Evolutionary conservation across 139 green algal genomes (phyloP), one percentile per base, ranked within the genome.

Genomic region (Chlorella sp.): DNA sequence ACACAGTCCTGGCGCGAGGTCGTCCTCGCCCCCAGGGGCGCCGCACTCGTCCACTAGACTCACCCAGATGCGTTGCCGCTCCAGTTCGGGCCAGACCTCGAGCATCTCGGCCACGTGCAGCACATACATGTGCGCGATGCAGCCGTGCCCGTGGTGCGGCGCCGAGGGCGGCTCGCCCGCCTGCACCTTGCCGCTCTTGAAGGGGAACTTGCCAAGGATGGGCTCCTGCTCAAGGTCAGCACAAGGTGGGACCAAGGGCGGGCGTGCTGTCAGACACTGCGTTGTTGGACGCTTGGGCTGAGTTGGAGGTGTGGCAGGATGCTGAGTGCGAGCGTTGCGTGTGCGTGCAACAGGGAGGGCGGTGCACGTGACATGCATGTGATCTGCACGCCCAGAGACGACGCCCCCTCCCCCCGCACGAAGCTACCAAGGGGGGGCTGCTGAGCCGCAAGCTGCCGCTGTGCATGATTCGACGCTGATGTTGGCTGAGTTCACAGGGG

Each of bases 91-190:
- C 93, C 93, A 98, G 5, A 69, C 68, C 0, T 85, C 71, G 59
- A 98, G 80, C 85, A 93, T 88, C 82, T 98, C 91, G 2, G 55
- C 73, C 1, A 97, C 93, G 5, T 85, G 73, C 87, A 98, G 82
- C 0, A 88, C 83, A 79, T 92, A 67, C 31, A 76, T 62, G 50
- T 76, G 49, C 3, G 75, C 70, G 3, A 72, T 73, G 63, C 75
- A 76, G 2, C n/a, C 26, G 67, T 75, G 77, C 67, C 83, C 66
- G 69, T 88, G 69, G n/a, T n/a, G n/a, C n/a, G n/a, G n/a, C n/a
- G n/a, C n/a, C n/a, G n/a, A n/a, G 24, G 70, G 72, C 49, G 79
- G 42, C 49, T 67, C 33, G 1, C 67, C 61, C 70, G 68, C 50
- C 22, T 69, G 68, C 49, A 85, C 79, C 77, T 93, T 92, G 67